phyloP scores from a whole-genome alignment of 2,329 filamentous ascomycete genomes.

The Chaetothyriales sp. region DNA sequence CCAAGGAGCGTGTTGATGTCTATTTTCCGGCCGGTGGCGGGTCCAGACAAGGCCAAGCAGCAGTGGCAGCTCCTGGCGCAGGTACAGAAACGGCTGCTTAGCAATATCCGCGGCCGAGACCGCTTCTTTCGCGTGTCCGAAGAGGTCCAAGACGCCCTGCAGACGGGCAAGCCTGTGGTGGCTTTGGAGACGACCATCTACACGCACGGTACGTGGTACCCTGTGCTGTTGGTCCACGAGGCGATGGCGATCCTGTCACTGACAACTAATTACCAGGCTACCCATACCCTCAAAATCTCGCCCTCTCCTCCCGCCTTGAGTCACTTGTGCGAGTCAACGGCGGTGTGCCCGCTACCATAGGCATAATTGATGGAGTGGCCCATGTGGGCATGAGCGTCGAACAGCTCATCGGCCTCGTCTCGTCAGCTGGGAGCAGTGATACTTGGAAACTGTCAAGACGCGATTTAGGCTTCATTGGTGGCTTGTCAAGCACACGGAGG shows the following conservation, averaged over 20 bases:
- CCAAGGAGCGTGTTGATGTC: neutral
- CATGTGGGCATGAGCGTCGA: constrained; percentile 61
- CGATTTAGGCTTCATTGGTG: constrained; percentile 70
- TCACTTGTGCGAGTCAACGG: constrained; percentile 68
- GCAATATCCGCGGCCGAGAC: constrained; percentile 1
- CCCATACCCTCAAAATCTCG: constrained; percentile 57
- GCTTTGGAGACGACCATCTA: constrained; percentile 95
- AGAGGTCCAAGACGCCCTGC: constrained; percentile 66
- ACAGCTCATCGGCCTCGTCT: constrained; percentile 58
- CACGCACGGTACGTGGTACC: constrained; percentile 55
- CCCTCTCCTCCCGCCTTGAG: constrained; percentile 68
- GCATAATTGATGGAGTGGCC: constrained; percentile 69
- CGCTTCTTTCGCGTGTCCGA: constrained; percentile 58
- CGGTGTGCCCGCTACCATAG: constrained; percentile 79
- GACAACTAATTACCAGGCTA: constrained; percentile 37
- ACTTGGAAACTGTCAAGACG: constrained; percentile 76
- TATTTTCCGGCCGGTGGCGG: no score
- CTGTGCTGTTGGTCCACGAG: neutral
- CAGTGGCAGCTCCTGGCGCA: neutral
- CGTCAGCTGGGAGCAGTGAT: constrained; percentile 48
- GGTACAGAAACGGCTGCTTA: neutral
- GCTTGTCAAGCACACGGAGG: constrained; percentile 56
- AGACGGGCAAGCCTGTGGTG: constrained; percentile 65
- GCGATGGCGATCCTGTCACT: neutral
- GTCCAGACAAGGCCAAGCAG: no score